Evolutionary conservation across 2,329 filamentous ascomycete species (phyloP), one percentile per base, ranked within the genome.

Genomic region (Aureobasidium leucospermi): DNA sequence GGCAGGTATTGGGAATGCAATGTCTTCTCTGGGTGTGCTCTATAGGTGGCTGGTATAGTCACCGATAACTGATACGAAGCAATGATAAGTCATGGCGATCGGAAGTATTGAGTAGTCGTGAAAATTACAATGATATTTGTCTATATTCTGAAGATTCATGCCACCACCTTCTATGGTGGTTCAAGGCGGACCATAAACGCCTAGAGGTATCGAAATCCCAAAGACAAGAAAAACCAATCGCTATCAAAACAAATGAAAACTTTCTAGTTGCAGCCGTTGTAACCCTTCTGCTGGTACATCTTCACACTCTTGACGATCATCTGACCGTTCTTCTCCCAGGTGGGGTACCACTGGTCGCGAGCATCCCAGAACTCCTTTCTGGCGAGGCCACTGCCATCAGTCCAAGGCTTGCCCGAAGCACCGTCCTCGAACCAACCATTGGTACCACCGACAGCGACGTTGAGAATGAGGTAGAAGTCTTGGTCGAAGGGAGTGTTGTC

Each of bases 361-460:
- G 68, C 70, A 43, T 85, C 76, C 88, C 88, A 94, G 71, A 95
- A 95, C 69, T 93, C 88, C 67, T 81, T 83, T 72, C 80, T 83
- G 7, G 89, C 88, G 10, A 81, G 86, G 1, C 78, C 71, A 55
- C 83, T 86, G 15, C 71, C 76, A 69, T 94, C 87, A 34, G 90
- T 78, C 90, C 90, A 95, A 1, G 90, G 90, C 78, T 95, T 95
- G 34, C 79, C 81, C 43, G 79, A 79, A 65, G 80, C 76, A 19
- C 85, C 84, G 70, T 95, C 89, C 67, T 86, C 77, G 68, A 94
- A 95, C 89, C 89, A 95, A 39, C 89, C 89, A 59, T 73, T 73
- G 23, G 71, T 73, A 51, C 68, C 69, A 34, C 70, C 71, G 28
- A 74, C 73, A 29, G 73, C 73, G 23, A 75, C 70, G 63, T 75